Evolutionary conservation across 495 filamentous ascomycete genomes (phyloP), one percentile per base, ranked within the genome.

Genomic region (Lepidopterella palustris): DNA sequence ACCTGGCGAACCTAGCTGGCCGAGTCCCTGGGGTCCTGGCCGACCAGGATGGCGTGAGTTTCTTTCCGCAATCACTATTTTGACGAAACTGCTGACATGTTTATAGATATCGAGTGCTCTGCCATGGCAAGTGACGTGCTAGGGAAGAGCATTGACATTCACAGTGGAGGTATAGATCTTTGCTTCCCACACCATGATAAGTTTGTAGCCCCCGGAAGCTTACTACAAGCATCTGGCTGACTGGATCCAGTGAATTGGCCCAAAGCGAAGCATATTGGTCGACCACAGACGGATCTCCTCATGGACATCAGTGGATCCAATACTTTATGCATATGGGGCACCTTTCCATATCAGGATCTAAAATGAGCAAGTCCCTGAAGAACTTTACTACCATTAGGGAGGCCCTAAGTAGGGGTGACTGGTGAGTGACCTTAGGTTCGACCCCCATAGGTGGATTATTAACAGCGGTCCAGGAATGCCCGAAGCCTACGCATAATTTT

Each of bases 281-380:
- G 39, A 56, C 63, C 25, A 15, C 13, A 5, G 26, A 24, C 26
- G 53, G 11, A 27, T 45, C 29, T 13, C 26, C 39, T 20, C 55
- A 65, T 50, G 70, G 13, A 58, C 60, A 68, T 39, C 88, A 89
- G 58, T 96, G 91, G 90, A 86, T 95, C 35, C 95, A 92, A 66
- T 96, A 98, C 74, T 98, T 98, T 73, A 68, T 97, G 56, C 92
- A 97, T 70, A 96, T 95, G 87, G 92, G 92, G 5, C 92, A 98
- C 71, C 75, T 97, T 45, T 88, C 85, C 21, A 97, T 98, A 57
- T 79, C 84, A 32, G 92, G 93, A 0, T 87, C 83, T 5, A 98
- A 98, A 71, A 98, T 98, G 93, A 89, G 84, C 49, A 97, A 97
- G 73, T 87, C 82, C 5, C 71, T 97, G 57, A 97, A 98, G 77